Evolutionary conservation across 768 basidiomycete genomes (phyloP).

Genomic region (Scleroderma bovista): DNA sequence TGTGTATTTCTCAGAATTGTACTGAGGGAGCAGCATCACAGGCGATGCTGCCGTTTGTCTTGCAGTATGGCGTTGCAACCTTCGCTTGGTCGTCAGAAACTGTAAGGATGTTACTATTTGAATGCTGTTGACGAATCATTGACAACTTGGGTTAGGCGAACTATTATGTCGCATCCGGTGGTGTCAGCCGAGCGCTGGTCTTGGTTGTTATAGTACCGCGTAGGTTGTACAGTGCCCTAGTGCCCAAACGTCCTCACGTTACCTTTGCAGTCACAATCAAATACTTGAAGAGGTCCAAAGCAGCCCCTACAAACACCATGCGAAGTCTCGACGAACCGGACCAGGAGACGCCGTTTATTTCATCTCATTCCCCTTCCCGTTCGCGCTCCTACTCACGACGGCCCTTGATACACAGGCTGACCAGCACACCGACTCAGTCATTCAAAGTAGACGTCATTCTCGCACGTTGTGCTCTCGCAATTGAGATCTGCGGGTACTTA

Average conservation of each 20-base stretch:
- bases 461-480: constrained; percentile 52
- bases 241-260: neutral
- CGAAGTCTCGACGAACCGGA: constrained; percentile 13
- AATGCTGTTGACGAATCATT: neutral
- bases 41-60: constrained; percentile 53
- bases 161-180: constrained; percentile 61
- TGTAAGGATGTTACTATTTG: constrained; percentile 31
- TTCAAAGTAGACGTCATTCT: constrained; percentile 62
- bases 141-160: constrained; percentile 43
- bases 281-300: constrained; percentile 42
- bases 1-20: neutral
- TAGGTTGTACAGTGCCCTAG: constrained; percentile 28
- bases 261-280: constrained; percentile 46
- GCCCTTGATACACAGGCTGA: constrained; percentile 2
- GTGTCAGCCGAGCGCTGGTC: constrained; percentile 48
- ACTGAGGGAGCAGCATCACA: constrained; percentile 18
- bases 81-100: constrained; percentile 67
- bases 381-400: constrained; percentile 1
- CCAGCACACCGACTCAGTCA: constrained; percentile 26
- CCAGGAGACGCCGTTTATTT: neutral
- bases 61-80: constrained; percentile 57
- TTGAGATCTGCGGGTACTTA: constrained; percentile 51
- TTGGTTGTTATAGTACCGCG: constrained; percentile 56
- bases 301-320: constrained; percentile 10
- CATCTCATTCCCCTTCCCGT: constrained; percentile 5